phyloP scores from a whole-genome alignment of 768 basidiomycete species.

The Cubamyces sp. region DNA sequence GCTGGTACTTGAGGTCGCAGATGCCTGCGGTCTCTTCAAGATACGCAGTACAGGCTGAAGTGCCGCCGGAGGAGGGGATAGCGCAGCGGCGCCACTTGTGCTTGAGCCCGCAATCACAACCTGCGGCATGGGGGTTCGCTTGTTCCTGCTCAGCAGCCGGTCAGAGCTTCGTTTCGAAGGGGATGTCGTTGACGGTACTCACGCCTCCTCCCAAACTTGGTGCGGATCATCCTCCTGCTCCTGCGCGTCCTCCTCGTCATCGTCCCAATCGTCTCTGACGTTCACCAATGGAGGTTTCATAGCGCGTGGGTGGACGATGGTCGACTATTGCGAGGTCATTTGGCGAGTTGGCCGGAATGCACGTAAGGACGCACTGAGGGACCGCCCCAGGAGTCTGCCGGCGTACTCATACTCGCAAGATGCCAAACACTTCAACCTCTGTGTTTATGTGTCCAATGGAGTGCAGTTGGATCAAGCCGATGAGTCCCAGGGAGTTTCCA shows the following conservation, averaged over 20 bases:
- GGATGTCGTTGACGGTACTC: slow-evolving; percentile 38
- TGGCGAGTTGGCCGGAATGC: background rate
- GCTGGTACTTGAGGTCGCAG: slow-evolving; percentile 33
- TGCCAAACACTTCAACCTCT: no score
- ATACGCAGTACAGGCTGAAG: slow-evolving; percentile 70
- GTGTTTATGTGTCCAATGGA: no score
- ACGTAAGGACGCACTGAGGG: slow-evolving; percentile 19
- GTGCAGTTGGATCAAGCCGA: no score
- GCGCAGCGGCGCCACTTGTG: slow-evolving; percentile 37
- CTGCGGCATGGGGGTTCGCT: slow-evolving; percentile 67
- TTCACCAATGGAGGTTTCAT: background rate
- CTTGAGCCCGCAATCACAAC: slow-evolving; percentile 50
- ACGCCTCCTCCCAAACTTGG: slow-evolving; percentile 75
- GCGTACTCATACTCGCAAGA: no score
- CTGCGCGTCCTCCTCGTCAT: slow-evolving; percentile 53
- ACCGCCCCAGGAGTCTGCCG: slow-evolving; percentile 20
- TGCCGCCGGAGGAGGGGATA: slow-evolving; percentile 55
- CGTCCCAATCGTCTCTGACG: slow-evolving; percentile 64
- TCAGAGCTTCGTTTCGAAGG: slow-evolving; percentile 3
- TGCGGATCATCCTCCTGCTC: slow-evolving; percentile 49
- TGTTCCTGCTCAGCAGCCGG: slow-evolving; percentile 49
- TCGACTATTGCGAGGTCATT: background rate
- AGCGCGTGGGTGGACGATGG: background rate
- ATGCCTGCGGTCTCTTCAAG: slow-evolving; percentile 61
- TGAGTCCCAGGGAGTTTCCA: no score